Evolutionary conservation across 129 eudicot genomes (phyloP), one percentile per base, ranked within the genome.

Genomic region (Lactuca saligna): DNA sequence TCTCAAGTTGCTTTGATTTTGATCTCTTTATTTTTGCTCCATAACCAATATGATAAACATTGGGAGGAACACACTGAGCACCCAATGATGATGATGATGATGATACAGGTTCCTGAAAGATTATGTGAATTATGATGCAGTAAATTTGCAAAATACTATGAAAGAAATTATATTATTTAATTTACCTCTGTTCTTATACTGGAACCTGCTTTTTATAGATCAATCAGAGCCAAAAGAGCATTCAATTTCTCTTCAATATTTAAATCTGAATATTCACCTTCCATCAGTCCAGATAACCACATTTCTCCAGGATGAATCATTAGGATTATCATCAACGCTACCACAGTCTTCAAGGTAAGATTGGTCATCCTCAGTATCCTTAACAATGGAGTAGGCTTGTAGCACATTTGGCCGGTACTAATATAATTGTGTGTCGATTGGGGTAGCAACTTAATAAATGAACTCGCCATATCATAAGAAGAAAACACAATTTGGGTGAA

Each of bases 1-100:
- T 74, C 72, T 75, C 87, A 20, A 38, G 50, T 17, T 70, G 83
- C 48, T 79, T 81, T 60, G 44, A 76, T 16, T 76, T 77, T 65
- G 96, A 86, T 73, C 90, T 80, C 72, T 93, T 93, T 64, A 89
- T 81, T 78, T 93, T 93, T 57, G 82, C 98, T 64, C 98, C 98
- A 80, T 87, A 85, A 65, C 92, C 91, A 68, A 76, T 73, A 17
- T 72, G 88, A 78, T 68, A 62, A 57, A 75, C 65, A 42, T 63
- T 83, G 4, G 90, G 79, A 73, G 90, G 79, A 73, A 72, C 83
- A 73, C 75, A 68, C 54, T 67, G 84, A 49, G 44, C 79, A 63
- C 8, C 44, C 7, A 6, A 39, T 39, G 60, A 61, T 39, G 80
- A 57, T 53, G 75, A 35, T 68, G 38, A 20, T 20, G 20, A 35